Percentiles rank a stretch among this genome's conserved stretches.
phyloP scores from a whole-genome alignment of 257 asterid genomes.

The Dorcoceras hygrometricum region DNA sequence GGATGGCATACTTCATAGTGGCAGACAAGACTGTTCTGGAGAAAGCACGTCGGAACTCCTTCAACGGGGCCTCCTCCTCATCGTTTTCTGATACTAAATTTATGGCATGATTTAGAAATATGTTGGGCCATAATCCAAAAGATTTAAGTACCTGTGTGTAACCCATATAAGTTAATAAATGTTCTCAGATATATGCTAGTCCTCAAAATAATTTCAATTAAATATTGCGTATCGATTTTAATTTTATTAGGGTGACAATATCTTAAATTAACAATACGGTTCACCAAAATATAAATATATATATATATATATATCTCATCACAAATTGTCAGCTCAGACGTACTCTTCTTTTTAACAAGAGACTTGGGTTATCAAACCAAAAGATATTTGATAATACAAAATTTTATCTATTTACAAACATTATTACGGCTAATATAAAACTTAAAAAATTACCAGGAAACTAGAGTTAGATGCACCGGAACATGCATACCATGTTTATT shows the following conservation, averaged over 20 bases:
- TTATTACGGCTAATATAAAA: neutral
- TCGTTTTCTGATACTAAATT: neutral
- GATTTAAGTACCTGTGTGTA: too few species aligned
- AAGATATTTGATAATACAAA: neutral
- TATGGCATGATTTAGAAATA: neutral
- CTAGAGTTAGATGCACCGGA: neutral
- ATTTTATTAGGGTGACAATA: too few species aligned
- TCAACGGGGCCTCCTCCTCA: constrained; percentile 22
- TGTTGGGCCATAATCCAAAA: neutral
- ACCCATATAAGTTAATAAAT: too few species aligned
- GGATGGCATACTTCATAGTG: constrained; percentile 86
- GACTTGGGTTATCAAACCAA: neutral
- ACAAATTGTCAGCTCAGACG: neutral
- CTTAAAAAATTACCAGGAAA: too few species aligned
- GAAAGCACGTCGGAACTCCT: constrained; percentile 68
- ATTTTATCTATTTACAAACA: neutral
- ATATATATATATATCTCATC: too few species aligned
- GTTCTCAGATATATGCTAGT: neutral
- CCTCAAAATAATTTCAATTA: neutral
- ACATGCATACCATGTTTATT: neutral
- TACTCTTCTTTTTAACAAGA: neutral
- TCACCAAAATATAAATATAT: too few species aligned
- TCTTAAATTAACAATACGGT: too few species aligned
- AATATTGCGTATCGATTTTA: too few species aligned
- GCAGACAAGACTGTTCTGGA: constrained; percentile 89